phyloP scores from a whole-genome alignment of 371 early-diverging fungal species.

The Mucor circinelloides region DNA sequence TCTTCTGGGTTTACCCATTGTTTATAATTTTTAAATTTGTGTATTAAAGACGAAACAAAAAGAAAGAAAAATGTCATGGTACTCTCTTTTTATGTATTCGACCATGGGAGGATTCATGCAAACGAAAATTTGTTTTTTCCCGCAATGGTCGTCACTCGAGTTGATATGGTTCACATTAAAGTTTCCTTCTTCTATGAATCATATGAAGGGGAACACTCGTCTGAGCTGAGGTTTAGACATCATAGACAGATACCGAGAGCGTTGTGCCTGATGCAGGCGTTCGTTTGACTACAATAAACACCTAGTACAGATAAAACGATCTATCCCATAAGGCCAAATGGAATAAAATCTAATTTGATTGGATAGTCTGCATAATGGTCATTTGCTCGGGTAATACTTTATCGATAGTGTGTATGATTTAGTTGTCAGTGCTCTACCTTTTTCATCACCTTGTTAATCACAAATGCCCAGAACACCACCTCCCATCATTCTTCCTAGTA shows the following conservation, averaged over 20 bases:
- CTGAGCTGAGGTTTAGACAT: not conserved
- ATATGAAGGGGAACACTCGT: not conserved
- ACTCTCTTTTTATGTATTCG: not conserved
- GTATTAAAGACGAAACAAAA: not conserved
- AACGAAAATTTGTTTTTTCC: slow-evolving; percentile 1
- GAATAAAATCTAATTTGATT: not conserved
- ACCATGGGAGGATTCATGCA: slow-evolving; percentile 8
- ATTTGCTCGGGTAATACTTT: not conserved
- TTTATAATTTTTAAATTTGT: not conserved
- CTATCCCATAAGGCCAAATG: not conserved
- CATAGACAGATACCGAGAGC: not conserved
- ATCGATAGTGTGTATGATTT: not conserved
- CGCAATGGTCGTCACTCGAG: not conserved
- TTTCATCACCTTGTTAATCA: not conserved
- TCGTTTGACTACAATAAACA: not conserved
- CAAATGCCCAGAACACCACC: slow-evolving; percentile 14
- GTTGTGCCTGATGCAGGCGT: not conserved
- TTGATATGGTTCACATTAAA: not conserved
- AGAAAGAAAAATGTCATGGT: slow-evolving; percentile 2
- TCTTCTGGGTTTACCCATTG: slow-evolving; percentile 23
- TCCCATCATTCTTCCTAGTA: slow-evolving; percentile 2
- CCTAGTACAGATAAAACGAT: not conserved
- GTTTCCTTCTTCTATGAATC: not conserved
- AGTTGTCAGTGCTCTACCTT: not conserved
- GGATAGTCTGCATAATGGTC: not conserved